Percentiles rank a stretch among this genome's conserved stretches.
phyloP scores from a whole-genome alignment of 2,329 filamentous ascomycete species.

The Lasiodiplodia sp. region DNA sequence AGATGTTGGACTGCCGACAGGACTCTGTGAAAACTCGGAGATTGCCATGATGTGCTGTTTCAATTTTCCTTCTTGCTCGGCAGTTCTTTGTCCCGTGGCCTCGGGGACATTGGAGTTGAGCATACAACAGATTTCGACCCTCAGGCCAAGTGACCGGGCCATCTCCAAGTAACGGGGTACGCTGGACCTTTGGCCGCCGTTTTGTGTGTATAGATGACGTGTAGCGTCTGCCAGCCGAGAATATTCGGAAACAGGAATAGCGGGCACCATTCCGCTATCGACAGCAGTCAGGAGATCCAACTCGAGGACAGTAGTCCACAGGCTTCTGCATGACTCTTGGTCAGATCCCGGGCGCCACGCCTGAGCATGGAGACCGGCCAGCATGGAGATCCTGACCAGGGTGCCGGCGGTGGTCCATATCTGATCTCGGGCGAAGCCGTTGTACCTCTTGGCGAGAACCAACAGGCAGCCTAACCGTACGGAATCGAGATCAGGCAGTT shows the following conservation, averaged over 20 bases:
- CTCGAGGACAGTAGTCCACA: slow-evolving; percentile 55
- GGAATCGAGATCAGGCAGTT: slow-evolving; percentile 1
- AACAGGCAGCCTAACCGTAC: slow-evolving; percentile 11
- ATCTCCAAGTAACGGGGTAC: neutral
- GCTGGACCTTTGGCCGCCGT: neutral
- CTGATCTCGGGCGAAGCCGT: slow-evolving; percentile 19
- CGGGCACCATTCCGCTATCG: slow-evolving; percentile 33
- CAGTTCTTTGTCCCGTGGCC: neutral
- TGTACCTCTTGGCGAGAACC: slow-evolving; percentile 17
- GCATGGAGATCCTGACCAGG: slow-evolving; percentile 51
- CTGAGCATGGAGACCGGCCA: slow-evolving; percentile 52
- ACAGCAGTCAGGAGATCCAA: slow-evolving; percentile 45
- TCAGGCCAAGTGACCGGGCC: slow-evolving; percentile 7
- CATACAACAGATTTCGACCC: slow-evolving; percentile 23
- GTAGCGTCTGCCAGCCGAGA: neutral
- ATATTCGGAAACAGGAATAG: neutral
- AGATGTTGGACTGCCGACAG: neutral
- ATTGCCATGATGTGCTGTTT: neutral
- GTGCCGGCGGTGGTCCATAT: slow-evolving; percentile 39
- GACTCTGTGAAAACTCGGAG: neutral
- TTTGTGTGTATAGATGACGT: neutral
- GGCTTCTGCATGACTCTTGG: slow-evolving; percentile 51
- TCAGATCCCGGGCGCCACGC: slow-evolving; percentile 45
- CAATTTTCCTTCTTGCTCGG: slow-evolving; percentile 14
- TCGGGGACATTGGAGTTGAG: slow-evolving; percentile 10